Evolutionary conservation across 768 basidiomycete species (phyloP).

Genomic region (Termitomyces sp.): DNA sequence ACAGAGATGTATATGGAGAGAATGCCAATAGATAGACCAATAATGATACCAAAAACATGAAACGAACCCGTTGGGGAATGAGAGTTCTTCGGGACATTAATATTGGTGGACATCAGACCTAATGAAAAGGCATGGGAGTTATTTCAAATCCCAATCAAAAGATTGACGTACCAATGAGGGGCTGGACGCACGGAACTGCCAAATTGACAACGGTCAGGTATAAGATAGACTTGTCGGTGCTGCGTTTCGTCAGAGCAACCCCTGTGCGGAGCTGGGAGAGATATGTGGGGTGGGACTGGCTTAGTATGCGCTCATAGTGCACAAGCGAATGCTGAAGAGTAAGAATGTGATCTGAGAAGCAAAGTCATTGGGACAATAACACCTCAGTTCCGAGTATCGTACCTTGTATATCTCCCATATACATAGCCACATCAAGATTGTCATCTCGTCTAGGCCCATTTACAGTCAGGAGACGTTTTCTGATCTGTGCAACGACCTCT

Average conservation of each 20-base stretch:
- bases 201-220: conserved; percentile 67
- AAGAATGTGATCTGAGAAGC: conserved; percentile 76
- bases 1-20: conserved; percentile 42
- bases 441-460: conserved; percentile 43
- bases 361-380: conserved; percentile 9
- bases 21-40: conserved; percentile 45
- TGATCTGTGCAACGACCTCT: conserved; percentile 76
- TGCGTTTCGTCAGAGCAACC: conserved; percentile 56
- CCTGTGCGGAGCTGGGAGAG: conserved; percentile 71
- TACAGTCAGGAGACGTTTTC: conserved; percentile 64
- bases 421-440: conserved; percentile 74
- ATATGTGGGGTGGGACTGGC: conserved; percentile 86
- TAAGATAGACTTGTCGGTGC: conserved; percentile 65
- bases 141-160: not conserved
- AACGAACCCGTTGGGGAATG: conserved; percentile 34
- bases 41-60: conserved; percentile 55
- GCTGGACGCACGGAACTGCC: conserved; percentile 62
- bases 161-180: conserved; percentile 49
- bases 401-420: conserved; percentile 94
- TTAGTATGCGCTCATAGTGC: conserved; percentile 87
- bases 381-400: not conserved
- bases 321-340: conserved; percentile 80
- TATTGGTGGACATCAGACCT: conserved; percentile 74
- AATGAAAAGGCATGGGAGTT: conserved; percentile 1
- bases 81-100: conserved; percentile 57